phyloP scores from a whole-genome alignment of 2,329 filamentous ascomycete species.

The Salinomyces thailandicus region DNA sequence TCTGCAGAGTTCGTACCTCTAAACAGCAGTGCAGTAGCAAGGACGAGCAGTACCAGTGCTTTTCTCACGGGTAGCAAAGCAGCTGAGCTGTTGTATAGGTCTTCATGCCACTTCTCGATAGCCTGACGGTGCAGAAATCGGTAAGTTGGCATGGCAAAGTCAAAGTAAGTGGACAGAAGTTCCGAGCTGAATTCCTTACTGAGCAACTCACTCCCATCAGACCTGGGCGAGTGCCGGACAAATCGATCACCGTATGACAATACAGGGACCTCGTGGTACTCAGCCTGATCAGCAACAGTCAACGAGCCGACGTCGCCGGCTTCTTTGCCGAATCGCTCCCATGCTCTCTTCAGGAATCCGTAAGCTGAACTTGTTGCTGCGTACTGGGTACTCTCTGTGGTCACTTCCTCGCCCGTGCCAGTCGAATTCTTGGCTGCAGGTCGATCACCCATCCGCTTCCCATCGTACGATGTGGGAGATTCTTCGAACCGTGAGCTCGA shows the following conservation, averaged over 20 bases:
- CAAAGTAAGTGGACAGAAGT: constrained; percentile 33
- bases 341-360: constrained; percentile 40
- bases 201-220: not conserved
- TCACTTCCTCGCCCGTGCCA: not conserved
- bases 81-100: constrained; percentile 31
- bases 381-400: constrained; percentile 14
- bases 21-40: constrained; percentile 37
- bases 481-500: constrained; percentile 21
- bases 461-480: not conserved
- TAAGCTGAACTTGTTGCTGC: constrained; percentile 19
- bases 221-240: constrained; percentile 28
- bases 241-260: constrained; percentile 43
- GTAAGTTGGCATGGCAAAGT: constrained; percentile 34
- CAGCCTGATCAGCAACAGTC: constrained; percentile 11
- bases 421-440: constrained; percentile 3
- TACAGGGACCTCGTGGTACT: constrained; percentile 35
- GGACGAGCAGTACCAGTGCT: constrained; percentile 42
- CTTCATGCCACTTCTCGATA: constrained; percentile 34
- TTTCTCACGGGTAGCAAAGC: constrained; percentile 34
- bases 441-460: not conserved
- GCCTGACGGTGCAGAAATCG: constrained; percentile 37
- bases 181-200: constrained; percentile 25
- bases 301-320: constrained; percentile 5
- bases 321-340: constrained; percentile 37
- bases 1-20: constrained; percentile 8